Conservation (phyloP, 2,329 filamentous ascomycete species). For the Clarireedia homoeocarpa region DNA sequence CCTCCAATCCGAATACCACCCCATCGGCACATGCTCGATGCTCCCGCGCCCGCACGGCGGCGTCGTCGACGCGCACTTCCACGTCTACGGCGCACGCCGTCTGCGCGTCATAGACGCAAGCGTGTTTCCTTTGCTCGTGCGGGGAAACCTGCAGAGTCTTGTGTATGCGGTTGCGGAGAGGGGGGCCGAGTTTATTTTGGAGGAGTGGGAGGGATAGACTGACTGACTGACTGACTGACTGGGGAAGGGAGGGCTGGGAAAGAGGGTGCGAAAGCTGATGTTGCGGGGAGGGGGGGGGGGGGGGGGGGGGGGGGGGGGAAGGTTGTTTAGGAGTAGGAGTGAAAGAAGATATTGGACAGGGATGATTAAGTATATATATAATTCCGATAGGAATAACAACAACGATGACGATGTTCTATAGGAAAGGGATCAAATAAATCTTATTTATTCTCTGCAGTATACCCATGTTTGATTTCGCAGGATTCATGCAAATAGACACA, state of each 20-base stretch:
- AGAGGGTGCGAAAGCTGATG: neutral
- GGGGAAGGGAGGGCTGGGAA: neutral
- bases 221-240: no score
- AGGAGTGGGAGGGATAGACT: neutral
- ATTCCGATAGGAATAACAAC: no score
- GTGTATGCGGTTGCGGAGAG: conserved; percentile 8
- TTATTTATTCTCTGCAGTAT: no score
- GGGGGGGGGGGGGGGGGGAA: no score
- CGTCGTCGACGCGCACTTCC: conserved; percentile 7
- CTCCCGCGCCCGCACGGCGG: neutral
- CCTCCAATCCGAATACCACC: neutral
- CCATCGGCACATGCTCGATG: conserved; percentile 8
- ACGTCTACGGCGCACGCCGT: conserved; percentile 6
- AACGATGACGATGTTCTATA: no score
- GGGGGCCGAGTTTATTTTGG: neutral
- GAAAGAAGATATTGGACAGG: no score
- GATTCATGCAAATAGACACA: no score
- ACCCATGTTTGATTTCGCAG: no score
- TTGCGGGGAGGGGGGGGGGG: no score
- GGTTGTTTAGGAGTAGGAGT: no score
- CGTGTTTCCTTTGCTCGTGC: conserved; percentile 7
- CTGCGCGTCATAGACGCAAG: conserved; percentile 3
- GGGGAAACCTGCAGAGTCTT: conserved; percentile 3
- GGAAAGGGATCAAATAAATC: no score
- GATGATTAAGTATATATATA: no score